Percentiles rank a stretch among this genome's conserved stretches.
These are phyloP conservation scores for Rhizopogon vulgaris DNA, from an alignment of 768 basidiomycete species.

Conservation along the genomic window DNA sequence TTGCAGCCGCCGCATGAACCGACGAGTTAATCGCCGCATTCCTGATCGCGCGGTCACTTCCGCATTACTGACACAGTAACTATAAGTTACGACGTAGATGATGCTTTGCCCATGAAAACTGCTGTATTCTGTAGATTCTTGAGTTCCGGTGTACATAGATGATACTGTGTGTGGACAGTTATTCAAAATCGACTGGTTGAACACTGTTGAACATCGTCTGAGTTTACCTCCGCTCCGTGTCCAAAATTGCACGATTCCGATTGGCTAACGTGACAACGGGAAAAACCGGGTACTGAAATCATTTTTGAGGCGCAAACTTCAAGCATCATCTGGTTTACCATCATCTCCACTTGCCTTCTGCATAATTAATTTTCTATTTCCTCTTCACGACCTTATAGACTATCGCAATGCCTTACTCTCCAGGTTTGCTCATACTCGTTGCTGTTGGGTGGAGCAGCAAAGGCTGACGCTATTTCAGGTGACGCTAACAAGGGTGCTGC, in stretches of 20 bases:
- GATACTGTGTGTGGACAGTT: background rate
- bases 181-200: background rate
- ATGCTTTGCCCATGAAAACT: background rate
- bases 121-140: background rate
- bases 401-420: conserved; percentile 34
- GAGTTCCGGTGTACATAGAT: background rate
- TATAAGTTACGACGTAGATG: background rate
- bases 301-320: conserved; percentile 10
- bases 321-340: conserved; percentile 1
- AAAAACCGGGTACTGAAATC: conserved; percentile 22
- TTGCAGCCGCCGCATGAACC: background rate
- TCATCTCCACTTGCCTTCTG: conserved; percentile 6
- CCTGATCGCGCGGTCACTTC: background rate
- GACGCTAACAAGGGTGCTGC: conserved; percentile 85
- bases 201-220: no score
- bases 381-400: conserved; percentile 5
- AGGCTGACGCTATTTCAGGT: conserved; percentile 41
- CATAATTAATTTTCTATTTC: conserved; percentile 1
- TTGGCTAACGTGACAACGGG: conserved; percentile 19
- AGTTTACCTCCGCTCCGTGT: conserved; percentile 1
- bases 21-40: background rate
- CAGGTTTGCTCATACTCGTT: conserved; percentile 28
- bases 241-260: conserved; percentile 5
- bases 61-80: background rate
- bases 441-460: background rate